phyloP scores from a whole-genome alignment of 805 yeast genomes.

The Isabelozyma pseudorhagii region DNA sequence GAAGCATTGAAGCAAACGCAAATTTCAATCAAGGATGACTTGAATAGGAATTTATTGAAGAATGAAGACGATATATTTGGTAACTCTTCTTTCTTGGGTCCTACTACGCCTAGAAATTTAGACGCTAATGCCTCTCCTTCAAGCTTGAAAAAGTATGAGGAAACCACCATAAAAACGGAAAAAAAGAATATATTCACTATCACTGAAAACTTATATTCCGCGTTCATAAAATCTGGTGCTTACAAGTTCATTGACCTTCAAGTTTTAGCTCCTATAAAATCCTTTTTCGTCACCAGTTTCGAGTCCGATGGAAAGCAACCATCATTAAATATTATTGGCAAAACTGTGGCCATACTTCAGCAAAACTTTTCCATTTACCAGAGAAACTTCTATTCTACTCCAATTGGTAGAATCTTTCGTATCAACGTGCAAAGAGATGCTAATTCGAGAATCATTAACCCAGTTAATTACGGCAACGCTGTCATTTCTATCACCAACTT shows the following conservation, averaged over 20 bases:
- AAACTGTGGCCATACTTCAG: background rate
- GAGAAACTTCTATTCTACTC: conserved; percentile 25
- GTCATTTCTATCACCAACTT: conserved; percentile 59
- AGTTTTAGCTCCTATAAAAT: conserved; percentile 8
- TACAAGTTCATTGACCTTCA: conserved; percentile 10
- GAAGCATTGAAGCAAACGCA: conserved; percentile 21
- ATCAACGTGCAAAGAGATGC: conserved; percentile 50
- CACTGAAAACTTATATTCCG: background rate
- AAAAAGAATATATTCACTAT: background rate
- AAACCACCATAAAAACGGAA: background rate
- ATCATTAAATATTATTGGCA: conserved; percentile 1
- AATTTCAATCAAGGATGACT: conserved; percentile 13
- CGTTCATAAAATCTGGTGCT: conserved; percentile 1
- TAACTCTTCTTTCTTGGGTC: conserved; percentile 20
- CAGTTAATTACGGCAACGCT: conserved; percentile 58
- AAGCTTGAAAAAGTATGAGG: conserved; percentile 4
- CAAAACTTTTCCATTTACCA: conserved; percentile 11
- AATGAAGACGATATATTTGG: conserved; percentile 31
- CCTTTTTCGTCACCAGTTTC: conserved; percentile 3
- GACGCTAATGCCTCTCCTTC: background rate
- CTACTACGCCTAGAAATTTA: background rate
- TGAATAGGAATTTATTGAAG: conserved; percentile 4
- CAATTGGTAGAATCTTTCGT: conserved; percentile 35
- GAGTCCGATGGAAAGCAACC: background rate
- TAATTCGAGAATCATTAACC: conserved; percentile 56